Percentiles rank a stretch among this genome's conserved stretches.
Evolutionary conservation across 2,329 filamentous ascomycete genomes (phyloP).

Genomic region (Ophiostoma quercus): DNA sequence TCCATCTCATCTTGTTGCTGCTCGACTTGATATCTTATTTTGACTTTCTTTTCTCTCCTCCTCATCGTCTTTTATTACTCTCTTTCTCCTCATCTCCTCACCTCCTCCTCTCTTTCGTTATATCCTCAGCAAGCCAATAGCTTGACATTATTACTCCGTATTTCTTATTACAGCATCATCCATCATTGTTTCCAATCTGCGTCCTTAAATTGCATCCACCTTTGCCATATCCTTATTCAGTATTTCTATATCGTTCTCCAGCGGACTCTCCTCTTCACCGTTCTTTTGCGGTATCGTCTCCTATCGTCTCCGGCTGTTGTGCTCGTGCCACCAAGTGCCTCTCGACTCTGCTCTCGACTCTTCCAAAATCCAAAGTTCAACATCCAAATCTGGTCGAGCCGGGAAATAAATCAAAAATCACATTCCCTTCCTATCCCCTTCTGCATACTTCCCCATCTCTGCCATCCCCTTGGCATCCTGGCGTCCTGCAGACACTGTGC

Average conservation of each 20-base stretch:
- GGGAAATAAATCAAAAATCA: not conserved
- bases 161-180: not conserved
- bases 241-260: conserved; percentile 11
- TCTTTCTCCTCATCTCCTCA: not conserved
- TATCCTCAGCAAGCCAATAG: not conserved
- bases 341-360: not conserved
- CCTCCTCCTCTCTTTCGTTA: not conserved
- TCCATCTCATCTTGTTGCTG: not conserved
- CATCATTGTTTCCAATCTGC: conserved; percentile 1
- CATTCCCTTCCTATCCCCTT: not conserved
- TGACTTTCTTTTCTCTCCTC: not conserved
- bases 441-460: not conserved
- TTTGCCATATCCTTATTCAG: not conserved
- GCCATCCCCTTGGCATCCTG: not conserved
- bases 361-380: not conserved
- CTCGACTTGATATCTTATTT: not conserved
- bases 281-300: not conserved
- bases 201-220: conserved; percentile 8
- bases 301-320: not conserved
- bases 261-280: not conserved
- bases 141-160: not conserved
- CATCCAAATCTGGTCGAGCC: not conserved
- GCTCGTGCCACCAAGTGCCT: no score
- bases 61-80: not conserved
- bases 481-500: not conserved